Evolutionary conservation across 176 grass and related monocot genomes (phyloP).

Genomic region (Hordeum marinum): DNA sequence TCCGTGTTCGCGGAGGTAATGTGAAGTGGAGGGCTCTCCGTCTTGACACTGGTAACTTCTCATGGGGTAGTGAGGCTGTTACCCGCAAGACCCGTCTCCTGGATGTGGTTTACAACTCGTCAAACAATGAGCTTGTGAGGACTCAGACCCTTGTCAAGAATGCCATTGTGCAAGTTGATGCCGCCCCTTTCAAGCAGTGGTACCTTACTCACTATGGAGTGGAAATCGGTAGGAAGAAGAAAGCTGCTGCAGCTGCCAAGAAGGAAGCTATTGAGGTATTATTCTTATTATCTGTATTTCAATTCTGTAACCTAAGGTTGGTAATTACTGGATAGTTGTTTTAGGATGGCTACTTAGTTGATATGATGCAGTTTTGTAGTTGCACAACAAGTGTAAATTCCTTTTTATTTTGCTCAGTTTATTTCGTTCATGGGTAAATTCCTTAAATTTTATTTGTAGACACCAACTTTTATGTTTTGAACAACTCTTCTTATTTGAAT

Average conservation of each 20-base stretch:
- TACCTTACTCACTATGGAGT: conserved; percentile 43
- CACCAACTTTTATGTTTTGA: too few species aligned
- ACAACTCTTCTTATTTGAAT: neutral
- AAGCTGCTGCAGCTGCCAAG: conserved; percentile 32
- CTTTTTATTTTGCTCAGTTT: neutral
- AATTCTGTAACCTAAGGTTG: neutral
- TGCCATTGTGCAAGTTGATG: conserved; percentile 46
- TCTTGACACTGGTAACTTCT: conserved; percentile 38
- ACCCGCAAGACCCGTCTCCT: conserved; percentile 41
- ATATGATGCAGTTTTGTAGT: neutral
- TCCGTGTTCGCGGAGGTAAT: conserved; percentile 39
- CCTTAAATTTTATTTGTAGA: neutral
- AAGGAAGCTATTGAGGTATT: conserved; percentile 39
- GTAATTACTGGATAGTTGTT: neutral
- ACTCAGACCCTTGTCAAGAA: conserved; percentile 40
- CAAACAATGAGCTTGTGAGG: conserved; percentile 41
- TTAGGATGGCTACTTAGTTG: neutral
- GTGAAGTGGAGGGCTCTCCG: conserved; percentile 48
- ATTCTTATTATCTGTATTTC: neutral
- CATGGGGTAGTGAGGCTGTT: conserved; percentile 42
- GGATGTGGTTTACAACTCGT: conserved; percentile 42
- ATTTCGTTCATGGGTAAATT: neutral
- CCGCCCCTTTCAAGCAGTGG: conserved; percentile 42
- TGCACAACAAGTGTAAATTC: neutral
- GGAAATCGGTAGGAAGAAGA: conserved; percentile 41